These are phyloP conservation scores for Amniculicola lignicola DNA, from an alignment of 495 filamentous ascomycete genomes.

Conservation along the genomic window DNA sequence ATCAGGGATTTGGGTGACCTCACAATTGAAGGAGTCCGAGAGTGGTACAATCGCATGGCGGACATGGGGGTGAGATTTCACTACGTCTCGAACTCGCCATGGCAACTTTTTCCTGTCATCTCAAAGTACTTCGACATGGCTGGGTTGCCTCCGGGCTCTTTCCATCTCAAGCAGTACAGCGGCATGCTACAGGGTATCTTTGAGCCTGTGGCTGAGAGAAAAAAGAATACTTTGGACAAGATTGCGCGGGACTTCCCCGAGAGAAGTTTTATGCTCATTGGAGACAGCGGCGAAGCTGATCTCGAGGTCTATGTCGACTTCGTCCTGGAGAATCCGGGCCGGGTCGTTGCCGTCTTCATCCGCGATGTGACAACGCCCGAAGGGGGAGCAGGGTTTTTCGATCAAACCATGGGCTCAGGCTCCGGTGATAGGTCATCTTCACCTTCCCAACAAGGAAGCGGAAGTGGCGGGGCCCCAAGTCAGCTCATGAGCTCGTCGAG, in stretches of 20 bases:
- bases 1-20: constrained; percentile 78
- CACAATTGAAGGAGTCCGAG: constrained; percentile 76
- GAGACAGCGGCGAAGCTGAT: constrained; percentile 95
- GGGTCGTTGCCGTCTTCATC: constrained; percentile 84
- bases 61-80: constrained; percentile 80
- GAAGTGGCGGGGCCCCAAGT: background rate
- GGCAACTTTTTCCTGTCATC: constrained; percentile 90
- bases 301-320: constrained; percentile 96
- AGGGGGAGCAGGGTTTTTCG: constrained; percentile 69
- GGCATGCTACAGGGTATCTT: constrained; percentile 98
- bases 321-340: constrained; percentile 74
- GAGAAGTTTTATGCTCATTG: constrained; percentile 83
- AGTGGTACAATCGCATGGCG: constrained; percentile 79
- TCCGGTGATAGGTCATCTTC: constrained; percentile 36
- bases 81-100: constrained; percentile 92
- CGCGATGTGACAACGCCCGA: constrained; percentile 84
- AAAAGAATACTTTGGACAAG: constrained; percentile 79
- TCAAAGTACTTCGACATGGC: constrained; percentile 76
- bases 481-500: constrained; percentile 5
- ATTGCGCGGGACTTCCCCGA: constrained; percentile 87
- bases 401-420: constrained; percentile 56
- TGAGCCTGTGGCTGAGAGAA: constrained; percentile 92
- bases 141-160: constrained; percentile 78
- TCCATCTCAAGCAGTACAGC: constrained; percentile 91
- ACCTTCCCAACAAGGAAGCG: constrained; percentile 4